Evolutionary conservation across 768 basidiomycete species (phyloP).

Genomic region (Udeniomyces megalosporus): DNA sequence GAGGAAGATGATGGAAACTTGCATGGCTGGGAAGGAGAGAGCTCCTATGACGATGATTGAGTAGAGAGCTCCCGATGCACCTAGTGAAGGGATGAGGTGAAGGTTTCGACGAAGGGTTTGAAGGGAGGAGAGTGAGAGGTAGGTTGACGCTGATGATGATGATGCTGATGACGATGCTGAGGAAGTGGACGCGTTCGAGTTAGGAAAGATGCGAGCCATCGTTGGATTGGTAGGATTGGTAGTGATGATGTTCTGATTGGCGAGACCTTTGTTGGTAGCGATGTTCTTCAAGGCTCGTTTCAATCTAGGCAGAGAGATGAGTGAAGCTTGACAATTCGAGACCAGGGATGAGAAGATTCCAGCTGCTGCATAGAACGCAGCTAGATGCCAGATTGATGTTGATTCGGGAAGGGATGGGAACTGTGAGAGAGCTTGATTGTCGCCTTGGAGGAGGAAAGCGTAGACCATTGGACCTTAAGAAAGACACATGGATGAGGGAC

Average conservation of each 20-base stretch:
- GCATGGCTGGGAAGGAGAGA: neutral
- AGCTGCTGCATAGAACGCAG: conserved; percentile 8
- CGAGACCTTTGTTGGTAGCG: too few relatives aligned
- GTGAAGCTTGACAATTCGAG: neutral
- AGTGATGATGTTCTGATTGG: too few relatives aligned
- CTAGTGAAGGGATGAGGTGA: neutral
- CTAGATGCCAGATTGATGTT: conserved; percentile 6
- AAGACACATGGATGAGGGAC: too few relatives aligned
- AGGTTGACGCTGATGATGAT: neutral
- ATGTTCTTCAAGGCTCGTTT: too few relatives aligned
- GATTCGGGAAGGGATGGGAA: conserved; percentile 3
- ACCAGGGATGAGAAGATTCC: neutral
- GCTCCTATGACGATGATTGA: conserved; percentile 7
- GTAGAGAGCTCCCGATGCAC: conserved; percentile 13
- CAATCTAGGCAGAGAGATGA: neutral
- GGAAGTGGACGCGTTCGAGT: conserved; percentile 9
- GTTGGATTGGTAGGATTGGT: neutral
- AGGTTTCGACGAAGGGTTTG: neutral
- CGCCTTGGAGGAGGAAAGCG: conserved; percentile 12
- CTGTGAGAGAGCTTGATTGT: conserved; percentile 1
- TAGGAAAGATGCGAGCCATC: neutral
- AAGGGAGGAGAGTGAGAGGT: neutral
- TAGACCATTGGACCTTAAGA: conserved; percentile 13
- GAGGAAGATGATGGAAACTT: conserved; percentile 7
- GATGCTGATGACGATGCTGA: too few relatives aligned